Base-by-base conservation (phyloP, 2,329 filamentous ascomycete genomes). In the Trichoderma atroviride region DNA sequence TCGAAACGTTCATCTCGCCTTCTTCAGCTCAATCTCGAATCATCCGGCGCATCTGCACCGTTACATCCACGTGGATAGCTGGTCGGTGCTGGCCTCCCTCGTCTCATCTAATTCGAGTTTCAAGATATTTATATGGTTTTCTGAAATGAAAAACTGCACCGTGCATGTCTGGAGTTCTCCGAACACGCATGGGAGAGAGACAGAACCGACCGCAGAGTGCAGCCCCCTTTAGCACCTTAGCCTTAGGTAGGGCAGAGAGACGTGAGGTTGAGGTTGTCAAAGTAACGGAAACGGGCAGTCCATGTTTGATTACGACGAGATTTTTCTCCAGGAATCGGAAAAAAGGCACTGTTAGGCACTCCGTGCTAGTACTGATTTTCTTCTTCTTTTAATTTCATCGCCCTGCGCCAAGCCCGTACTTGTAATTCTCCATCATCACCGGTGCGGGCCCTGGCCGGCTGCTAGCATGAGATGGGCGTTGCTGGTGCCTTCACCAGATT, bases 1-100 rank as follows among this genome's bases (percentile, higher is more conserved):
- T 16, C 29, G 29, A n/a, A 43, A 43, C 19, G 19, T 16, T 5
- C 31, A 19, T 13, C 10, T 7, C 24, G 1, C 6, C 5, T 19
- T 57, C 62, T 43, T 33, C 52, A 65, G 62, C 35, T 52, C 27
- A 19, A 19, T 13, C 10, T 7, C 24, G 1, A 14, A 19, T 9
- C 40, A 35, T 31, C 11, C 52, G 55, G 62, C 24, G 24, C 27
- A 22, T 40, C 33, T 33, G 31, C 37, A n/a, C 10, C 27, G 31
- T 56, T 31, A 14, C 24, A 19, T 47, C 62, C 62, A 64, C 61
- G 61, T 64, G 61, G 61, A 40, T 55, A 19, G 40, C 40, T 27
- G 24, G 27, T 16, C 19, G 9, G 14, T 50, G 19, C 37, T 11
- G 58, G 11, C 11, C 33, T 19, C 29, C 29, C 43, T 47, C 43